Evolutionary conservation across 257 asterid genomes (phyloP).

Genomic region (Knoxia roxburghii): DNA sequence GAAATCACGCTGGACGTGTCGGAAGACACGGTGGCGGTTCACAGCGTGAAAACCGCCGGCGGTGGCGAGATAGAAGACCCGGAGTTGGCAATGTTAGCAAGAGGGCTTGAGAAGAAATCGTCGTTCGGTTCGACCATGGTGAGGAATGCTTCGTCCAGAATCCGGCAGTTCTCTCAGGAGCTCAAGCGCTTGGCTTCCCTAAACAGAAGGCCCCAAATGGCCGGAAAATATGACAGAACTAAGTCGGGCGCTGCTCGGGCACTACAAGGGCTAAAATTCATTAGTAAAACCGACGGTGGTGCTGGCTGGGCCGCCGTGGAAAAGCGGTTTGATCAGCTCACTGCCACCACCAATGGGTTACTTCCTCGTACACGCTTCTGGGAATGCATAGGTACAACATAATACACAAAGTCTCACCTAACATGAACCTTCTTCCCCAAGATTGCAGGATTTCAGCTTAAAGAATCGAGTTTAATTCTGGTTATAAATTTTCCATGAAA

Average conservation of each 20-base stretch:
- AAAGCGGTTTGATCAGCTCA: slow-evolving; percentile 54
- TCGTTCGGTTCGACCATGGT: slow-evolving; percentile 45
- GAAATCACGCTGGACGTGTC: slow-evolving; percentile 87
- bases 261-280: slow-evolving; percentile 72
- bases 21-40: slow-evolving; percentile 90
- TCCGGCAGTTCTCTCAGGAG: slow-evolving; percentile 68
- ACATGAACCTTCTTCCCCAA: not conserved
- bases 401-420: not conserved
- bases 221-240: slow-evolving; percentile 46
- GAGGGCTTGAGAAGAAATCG: slow-evolving; percentile 60
- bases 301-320: slow-evolving; percentile 77
- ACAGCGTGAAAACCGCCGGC: slow-evolving; percentile 75
- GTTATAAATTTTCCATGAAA: too few species aligned
- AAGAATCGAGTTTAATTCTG: not conserved
- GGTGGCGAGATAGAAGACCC: slow-evolving; percentile 88
- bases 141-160: slow-evolving; percentile 56
- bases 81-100: slow-evolving; percentile 69
- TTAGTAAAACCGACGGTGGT: slow-evolving; percentile 66
- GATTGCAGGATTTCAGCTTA: not conserved
- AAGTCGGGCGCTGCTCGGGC: slow-evolving; percentile 77
- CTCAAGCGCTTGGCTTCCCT: slow-evolving; percentile 60
- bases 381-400: slow-evolving; percentile 75
- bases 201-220: slow-evolving; percentile 31
- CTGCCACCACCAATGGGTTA: slow-evolving; percentile 41
- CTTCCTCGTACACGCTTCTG: slow-evolving; percentile 66